Evolutionary conservation across 768 basidiomycete species (phyloP).

Genomic region (Agaricus bisporus): DNA sequence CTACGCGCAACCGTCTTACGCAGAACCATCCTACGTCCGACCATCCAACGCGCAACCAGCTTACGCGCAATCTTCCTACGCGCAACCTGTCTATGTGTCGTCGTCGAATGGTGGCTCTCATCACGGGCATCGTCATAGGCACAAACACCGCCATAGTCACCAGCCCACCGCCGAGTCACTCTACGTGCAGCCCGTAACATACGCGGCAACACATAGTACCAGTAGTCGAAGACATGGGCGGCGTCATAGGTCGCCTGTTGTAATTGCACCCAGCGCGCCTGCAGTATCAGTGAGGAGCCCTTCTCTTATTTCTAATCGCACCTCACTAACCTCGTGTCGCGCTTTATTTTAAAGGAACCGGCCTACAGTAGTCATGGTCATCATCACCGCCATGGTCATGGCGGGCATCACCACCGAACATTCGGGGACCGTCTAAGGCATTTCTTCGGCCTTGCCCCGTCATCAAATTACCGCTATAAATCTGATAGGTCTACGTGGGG

Average conservation of each 20-base stretch:
- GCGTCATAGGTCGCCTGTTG: neutral
- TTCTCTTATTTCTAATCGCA: neutral
- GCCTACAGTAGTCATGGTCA: slow-evolving; percentile 16
- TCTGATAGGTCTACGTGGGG: slow-evolving; percentile 45
- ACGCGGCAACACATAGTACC: slow-evolving; percentile 2
- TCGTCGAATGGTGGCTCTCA: neutral
- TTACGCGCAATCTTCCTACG: neutral
- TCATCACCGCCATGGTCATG: slow-evolving; percentile 16
- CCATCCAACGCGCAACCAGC: neutral
- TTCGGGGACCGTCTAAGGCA: slow-evolving; percentile 43
- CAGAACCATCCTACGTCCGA: neutral
- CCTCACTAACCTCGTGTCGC: neutral
- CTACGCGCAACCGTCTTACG: neutral
- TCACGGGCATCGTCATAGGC: neutral
- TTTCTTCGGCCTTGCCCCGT: slow-evolving; percentile 46
- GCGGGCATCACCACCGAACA: slow-evolving; percentile 4
- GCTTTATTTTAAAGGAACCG: neutral
- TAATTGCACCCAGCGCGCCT: neutral
- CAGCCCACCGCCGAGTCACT: neutral
- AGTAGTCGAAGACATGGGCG: slow-evolving; percentile 5
- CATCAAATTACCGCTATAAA: slow-evolving; percentile 33
- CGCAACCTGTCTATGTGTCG: slow-evolving; percentile 1
- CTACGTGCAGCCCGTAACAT: slow-evolving; percentile 3
- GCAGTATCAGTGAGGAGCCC: neutral
- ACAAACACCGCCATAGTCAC: neutral